A percentile compares a stretch with the other conserved stretches of the same genome.
Evolutionary conservation across 768 basidiomycete genomes (phyloP).

Genomic region (Tulasnella sp.): DNA sequence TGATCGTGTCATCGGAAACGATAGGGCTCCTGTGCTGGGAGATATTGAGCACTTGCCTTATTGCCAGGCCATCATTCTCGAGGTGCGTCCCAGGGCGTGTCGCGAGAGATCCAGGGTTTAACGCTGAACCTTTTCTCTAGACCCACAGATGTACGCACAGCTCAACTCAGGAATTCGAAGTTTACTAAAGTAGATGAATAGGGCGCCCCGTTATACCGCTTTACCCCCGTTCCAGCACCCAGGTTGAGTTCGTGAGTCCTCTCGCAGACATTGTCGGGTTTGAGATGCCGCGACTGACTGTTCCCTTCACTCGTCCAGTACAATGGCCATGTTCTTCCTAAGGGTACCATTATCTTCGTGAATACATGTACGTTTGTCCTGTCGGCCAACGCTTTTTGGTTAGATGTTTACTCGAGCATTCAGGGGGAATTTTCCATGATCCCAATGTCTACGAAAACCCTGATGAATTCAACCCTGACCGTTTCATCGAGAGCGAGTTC

Average conservation of each 20-base stretch:
- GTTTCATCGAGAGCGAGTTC: conserved; percentile 45
- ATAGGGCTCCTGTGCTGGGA: conserved; percentile 25
- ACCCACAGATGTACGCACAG: conserved; percentile 25
- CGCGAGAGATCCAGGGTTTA: too few species aligned
- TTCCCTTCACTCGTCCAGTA: conserved; percentile 19
- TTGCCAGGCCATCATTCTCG: conserved; percentile 20
- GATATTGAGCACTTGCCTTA: conserved; percentile 33
- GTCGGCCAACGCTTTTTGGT: not conserved
- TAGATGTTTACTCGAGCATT: not conserved
- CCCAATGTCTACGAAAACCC: conserved; percentile 49
- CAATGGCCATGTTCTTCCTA: conserved; percentile 39
- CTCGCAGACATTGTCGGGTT: not conserved
- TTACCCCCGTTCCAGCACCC: conserved; percentile 36
- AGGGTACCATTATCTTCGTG: conserved; percentile 41
- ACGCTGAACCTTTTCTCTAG: not conserved
- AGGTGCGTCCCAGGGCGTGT: not conserved
- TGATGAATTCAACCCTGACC: conserved; percentile 54
- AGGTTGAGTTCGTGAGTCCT: conserved; percentile 34
- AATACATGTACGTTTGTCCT: conserved; percentile 39
- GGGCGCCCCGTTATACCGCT: conserved; percentile 35
- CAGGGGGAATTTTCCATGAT: conserved; percentile 44
- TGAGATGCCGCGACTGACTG: not conserved
- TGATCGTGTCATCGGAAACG: conserved; percentile 28
- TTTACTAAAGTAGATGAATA: not conserved
- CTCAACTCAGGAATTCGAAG: not conserved